Evolutionary conservation across 495 filamentous ascomycete species (phyloP).

Genomic region (Aspergillus funiculosus): DNA sequence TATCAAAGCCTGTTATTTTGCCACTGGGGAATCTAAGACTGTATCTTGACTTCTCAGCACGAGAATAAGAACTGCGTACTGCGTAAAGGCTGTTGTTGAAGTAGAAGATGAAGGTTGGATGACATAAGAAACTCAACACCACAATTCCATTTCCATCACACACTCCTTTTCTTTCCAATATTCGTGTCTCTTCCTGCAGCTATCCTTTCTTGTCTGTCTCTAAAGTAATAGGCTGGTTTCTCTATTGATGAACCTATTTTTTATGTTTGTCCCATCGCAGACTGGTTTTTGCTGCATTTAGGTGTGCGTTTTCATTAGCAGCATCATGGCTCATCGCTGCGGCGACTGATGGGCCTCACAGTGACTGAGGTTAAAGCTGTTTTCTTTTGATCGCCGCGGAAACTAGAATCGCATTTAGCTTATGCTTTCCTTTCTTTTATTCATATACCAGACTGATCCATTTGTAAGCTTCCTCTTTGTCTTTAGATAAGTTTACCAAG

Average conservation of each 20-base stretch:
- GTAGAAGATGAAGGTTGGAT: conserved; percentile 7
- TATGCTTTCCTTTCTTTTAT: background rate
- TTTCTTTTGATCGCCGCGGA: background rate
- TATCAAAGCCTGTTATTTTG: background rate
- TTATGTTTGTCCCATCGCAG: no score
- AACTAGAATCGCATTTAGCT: no score
- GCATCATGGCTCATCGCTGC: conserved; percentile 9
- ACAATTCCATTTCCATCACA: background rate
- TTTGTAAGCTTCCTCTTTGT: no score
- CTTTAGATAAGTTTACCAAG: no score
- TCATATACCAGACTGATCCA: no score
- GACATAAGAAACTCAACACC: conserved; percentile 2
- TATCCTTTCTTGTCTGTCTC: background rate
- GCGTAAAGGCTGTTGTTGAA: background rate
- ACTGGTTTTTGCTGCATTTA: background rate
- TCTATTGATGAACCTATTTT: no score
- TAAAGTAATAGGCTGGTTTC: no score
- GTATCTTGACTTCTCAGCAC: no score
- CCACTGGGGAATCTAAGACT: no score
- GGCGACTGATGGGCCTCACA: background rate
- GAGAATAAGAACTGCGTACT: background rate
- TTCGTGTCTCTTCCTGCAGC: background rate
- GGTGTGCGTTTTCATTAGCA: background rate
- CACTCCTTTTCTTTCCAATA: background rate
- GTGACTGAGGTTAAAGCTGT: background rate